Evolutionary conservation across 495 filamentous ascomycete species (phyloP), one percentile per base, ranked within the genome.

Genomic region (Penicillium samsonianum): DNA sequence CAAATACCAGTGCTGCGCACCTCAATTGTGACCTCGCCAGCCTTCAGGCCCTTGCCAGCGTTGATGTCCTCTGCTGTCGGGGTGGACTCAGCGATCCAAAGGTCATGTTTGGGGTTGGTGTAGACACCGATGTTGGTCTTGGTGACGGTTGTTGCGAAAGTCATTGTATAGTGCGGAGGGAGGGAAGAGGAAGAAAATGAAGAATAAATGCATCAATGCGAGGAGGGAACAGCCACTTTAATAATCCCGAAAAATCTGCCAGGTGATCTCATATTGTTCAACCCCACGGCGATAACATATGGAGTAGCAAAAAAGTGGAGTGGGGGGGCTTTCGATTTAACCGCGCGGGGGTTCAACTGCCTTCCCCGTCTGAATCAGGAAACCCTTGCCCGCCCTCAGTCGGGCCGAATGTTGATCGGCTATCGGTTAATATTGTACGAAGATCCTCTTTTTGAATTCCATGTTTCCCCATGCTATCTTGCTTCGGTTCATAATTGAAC

Each of bases 111-210:
- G 28, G 92, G 91, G 73, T 96, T 95, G 48, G 92, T 98, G 80
- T 88, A 98, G 50, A 96, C 91, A 63, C 90, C 93, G 64, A 98
- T 92, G 75, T 96, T 98, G 55, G 90, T 69, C 80, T 95, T 96
- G 23, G 73, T 67, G 64, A 77, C 63, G 45, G 67, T 61, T n/a
- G 67, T 74, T 55, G 72, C 67, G 59, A 64, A 63, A 49, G 74
- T 59, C 74, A 77, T 77, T 52, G 43, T 67, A 7, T 52, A 30
- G 20, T 9, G n/a, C 4, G 16, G 22, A 41, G 25, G 11, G 30
- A 33, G n/a, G 50, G 31, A 48, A 40, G 19, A 45, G 53, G 53
- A 54, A 41, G 41, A 23, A 52, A 40, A 58, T 31, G 8, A 51
- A 31, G 44, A 49, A 40, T 42, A 42, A 40, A 42, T n/a, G 47